Evolutionary conservation across 1,284 basidiomycete genomes (phyloP), one percentile per base, ranked within the genome.

Genomic region (Ceratobasidium papillatum): DNA sequence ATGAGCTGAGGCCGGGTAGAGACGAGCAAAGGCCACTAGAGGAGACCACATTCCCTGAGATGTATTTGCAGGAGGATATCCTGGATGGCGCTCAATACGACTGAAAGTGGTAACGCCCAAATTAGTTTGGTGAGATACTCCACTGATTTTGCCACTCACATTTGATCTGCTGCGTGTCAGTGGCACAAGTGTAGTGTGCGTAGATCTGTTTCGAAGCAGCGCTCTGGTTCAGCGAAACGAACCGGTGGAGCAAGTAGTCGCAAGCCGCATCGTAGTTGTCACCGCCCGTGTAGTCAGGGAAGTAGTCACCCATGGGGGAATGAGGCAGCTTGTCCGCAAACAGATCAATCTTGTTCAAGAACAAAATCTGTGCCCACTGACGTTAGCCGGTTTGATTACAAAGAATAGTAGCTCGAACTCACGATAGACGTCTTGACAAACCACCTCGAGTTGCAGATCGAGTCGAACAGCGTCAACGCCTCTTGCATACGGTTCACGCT

Each of bases 401-500:
- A 17, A 64, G 58, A 3, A 14, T 75, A 79, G 81, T 81, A n/a
- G 72, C 66, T 0, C 77, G n/a, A 11, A 84, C 90, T 79, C 81
- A 93, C 91, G 78, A 94, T 94, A 0, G 91, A 93, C 1, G 94
- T 95, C 85, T 94, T 93, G 80, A 93, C 89, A 80, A 96, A 96
- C 95, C 95, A 97, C 76, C 94, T 88, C 51, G 94, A 95, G 82
- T 99, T 98, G 85, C 94, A 96, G 84, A 98, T 97, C 75, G 94
- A 96, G 83, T 98, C 96, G 83, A 98, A 98, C 64, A 98, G 89
- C 0, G 94, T 96, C 78, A 98, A 85, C 0, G 95, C 94, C 83
- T 98, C 96, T 85, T 96, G 94, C 95, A 98, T 98, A 78, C 96
- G 94, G 84, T 96, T 96, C 93, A 96, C 93, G 77, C 90, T 93